Conservation (phyloP, 257 asterid species). For the Solanum piurae region DNA sequence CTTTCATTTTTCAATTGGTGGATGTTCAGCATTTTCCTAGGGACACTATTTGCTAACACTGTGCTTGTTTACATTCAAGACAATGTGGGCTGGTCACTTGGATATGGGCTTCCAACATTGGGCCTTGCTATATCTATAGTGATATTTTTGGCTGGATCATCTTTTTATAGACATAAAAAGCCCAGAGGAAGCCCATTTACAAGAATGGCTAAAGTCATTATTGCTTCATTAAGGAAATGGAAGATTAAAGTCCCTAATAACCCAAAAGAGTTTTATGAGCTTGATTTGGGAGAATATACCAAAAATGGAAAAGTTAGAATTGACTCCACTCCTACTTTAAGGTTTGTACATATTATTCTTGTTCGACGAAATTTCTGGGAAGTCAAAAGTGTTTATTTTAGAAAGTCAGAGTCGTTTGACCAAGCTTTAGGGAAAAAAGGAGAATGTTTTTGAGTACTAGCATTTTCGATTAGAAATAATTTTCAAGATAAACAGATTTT, state of each 20-base stretch:
- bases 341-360: slow-evolving; percentile 27
- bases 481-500: background rate
- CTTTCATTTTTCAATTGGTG: slow-evolving; percentile 96
- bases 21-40: slow-evolving; percentile 79
- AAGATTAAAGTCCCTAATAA: slow-evolving; percentile 35
- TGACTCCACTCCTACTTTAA: slow-evolving; percentile 54
- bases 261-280: slow-evolving; percentile 56
- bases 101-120: slow-evolving; percentile 70
- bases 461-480: background rate
- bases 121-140: slow-evolving; percentile 52
- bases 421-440: background rate
- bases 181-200: slow-evolving; percentile 91
- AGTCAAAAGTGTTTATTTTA: background rate
- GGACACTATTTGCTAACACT: slow-evolving; percentile 76
- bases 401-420: background rate
- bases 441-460: background rate
- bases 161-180: slow-evolving; percentile 58
- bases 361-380: fast-evolving
- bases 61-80: slow-evolving; percentile 80
- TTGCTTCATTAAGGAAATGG: slow-evolving; percentile 61
- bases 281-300: slow-evolving; percentile 34
- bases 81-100: slow-evolving; percentile 78
- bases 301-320: slow-evolving; percentile 46
- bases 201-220: slow-evolving; percentile 58
- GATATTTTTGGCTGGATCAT: slow-evolving; percentile 61